Conservation (phyloP, 2,329 filamentous ascomycete genomes). For the Neopestalotiopsis clavispora region DNA sequence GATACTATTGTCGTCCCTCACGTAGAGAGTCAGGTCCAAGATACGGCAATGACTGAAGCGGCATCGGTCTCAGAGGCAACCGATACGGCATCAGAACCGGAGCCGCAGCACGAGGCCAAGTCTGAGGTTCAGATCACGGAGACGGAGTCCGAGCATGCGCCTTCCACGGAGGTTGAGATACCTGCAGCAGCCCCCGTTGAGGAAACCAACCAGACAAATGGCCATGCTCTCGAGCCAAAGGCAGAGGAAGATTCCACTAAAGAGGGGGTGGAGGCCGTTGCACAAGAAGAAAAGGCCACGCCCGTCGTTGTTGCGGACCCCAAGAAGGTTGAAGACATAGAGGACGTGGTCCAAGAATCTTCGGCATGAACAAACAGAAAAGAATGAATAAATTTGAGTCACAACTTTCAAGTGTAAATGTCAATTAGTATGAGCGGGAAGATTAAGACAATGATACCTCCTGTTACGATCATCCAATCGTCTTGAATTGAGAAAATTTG, state of each 20-base stretch:
- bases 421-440: not conserved
- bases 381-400: slow-evolving; percentile 12
- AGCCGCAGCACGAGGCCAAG: slow-evolving; percentile 16
- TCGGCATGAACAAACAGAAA: slow-evolving; percentile 15
- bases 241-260: not conserved
- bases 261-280: not conserved
- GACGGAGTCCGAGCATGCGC: not conserved
- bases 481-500: not conserved
- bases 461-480: not conserved
- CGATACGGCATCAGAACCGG: not conserved
- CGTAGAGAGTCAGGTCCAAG: slow-evolving; percentile 17
- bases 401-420: not conserved
- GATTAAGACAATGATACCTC: slow-evolving; percentile 7
- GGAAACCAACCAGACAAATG: slow-evolving; percentile 22
- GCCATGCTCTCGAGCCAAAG: slow-evolving; percentile 17
- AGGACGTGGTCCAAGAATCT: slow-evolving; percentile 29
- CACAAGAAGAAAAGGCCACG: slow-evolving; percentile 17
- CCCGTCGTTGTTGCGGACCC: slow-evolving; percentile 25
- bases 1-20: slow-evolving; percentile 20
- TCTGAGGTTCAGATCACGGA: slow-evolving; percentile 1
- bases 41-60: slow-evolving; percentile 16
- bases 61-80: slow-evolving; percentile 9
- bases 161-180: not conserved
- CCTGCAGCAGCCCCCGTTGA: slow-evolving; percentile 24
- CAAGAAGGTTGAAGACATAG: slow-evolving; percentile 32